A percentile compares a stretch with the other conserved stretches of the same genome.
phyloP scores from a whole-genome alignment of 257 asterid genomes.

The Linderniella brevidens region DNA sequence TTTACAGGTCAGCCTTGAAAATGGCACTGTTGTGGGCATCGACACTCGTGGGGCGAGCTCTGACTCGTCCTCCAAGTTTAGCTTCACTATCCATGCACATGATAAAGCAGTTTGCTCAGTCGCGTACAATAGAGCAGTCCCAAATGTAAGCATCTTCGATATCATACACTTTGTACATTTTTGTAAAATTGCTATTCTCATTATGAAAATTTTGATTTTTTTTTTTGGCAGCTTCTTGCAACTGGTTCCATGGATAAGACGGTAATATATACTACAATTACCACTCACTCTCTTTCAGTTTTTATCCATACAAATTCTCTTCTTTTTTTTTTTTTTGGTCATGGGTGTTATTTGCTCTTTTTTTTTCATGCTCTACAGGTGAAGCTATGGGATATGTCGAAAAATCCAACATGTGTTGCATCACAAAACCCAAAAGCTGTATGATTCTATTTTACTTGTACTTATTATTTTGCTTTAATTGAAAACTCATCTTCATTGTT shows the following conservation, averaged over 20 bases:
- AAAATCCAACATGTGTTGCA: slow-evolving; percentile 49
- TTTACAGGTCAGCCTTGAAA: slow-evolving; percentile 75
- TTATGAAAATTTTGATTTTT: slow-evolving; percentile 4
- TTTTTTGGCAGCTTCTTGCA: slow-evolving; percentile 60
- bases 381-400: slow-evolving; percentile 84
- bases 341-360: not conserved
- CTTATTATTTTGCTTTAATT: not conserved
- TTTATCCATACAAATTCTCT: slow-evolving; percentile 3
- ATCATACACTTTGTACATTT: not conserved
- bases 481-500: too few species aligned
- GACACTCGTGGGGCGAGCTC: slow-evolving; percentile 43
- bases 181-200: slow-evolving; percentile 11
- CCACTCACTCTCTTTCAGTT: not conserved
- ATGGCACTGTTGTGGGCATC: slow-evolving; percentile 60
- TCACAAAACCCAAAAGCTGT: slow-evolving; percentile 38
- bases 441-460: slow-evolving; percentile 6
- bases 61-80: slow-evolving; percentile 21
- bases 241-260: slow-evolving; percentile 82
- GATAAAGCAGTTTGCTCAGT: slow-evolving; percentile 69
- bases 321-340: not conserved
- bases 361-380: slow-evolving; percentile 30
- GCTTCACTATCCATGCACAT: slow-evolving; percentile 81
- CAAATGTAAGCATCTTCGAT: slow-evolving; percentile 32
- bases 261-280: slow-evolving; percentile 17
- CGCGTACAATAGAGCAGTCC: slow-evolving; percentile 34